Conservation (phyloP, 257 asterid genomes). For the Nicotiana tabacum region DNA sequence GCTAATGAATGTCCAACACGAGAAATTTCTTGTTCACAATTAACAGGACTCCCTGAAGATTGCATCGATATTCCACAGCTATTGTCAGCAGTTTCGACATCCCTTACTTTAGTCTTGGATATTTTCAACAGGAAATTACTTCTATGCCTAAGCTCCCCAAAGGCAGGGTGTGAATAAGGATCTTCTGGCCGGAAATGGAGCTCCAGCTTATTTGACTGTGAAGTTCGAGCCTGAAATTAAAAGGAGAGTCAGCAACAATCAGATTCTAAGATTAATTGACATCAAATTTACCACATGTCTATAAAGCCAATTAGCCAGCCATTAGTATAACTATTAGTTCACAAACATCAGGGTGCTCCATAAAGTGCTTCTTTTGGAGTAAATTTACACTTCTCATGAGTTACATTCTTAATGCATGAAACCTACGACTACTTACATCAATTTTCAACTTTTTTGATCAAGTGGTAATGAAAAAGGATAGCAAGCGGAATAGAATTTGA, state of each 20-base stretch:
- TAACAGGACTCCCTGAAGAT: slow-evolving; percentile 26
- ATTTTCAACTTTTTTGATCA: background rate
- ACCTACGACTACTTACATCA: background rate
- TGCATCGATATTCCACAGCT: slow-evolving; percentile 13
- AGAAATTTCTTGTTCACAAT: slow-evolving; percentile 23
- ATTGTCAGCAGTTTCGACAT: slow-evolving; percentile 21
- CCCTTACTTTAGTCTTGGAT: slow-evolving; percentile 44
- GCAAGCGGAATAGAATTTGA: no score
- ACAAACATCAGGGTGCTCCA: background rate
- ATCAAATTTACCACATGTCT: background rate
- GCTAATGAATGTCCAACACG: slow-evolving; percentile 25
- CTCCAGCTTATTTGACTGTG: slow-evolving; percentile 64
- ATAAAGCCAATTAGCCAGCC: background rate
- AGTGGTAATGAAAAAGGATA: background rate
- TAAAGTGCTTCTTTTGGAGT: background rate
- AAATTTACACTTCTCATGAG: background rate
- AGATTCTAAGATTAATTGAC: background rate
- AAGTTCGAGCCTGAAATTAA: slow-evolving; percentile 52
- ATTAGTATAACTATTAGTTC: background rate
- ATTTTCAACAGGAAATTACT: slow-evolving; percentile 59
- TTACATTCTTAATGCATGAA: background rate
- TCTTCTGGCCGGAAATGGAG: slow-evolving; percentile 93
- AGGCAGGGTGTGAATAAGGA: slow-evolving; percentile 88
- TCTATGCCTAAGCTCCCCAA: slow-evolving; percentile 63
- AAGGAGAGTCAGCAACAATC: slow-evolving; percentile 3